phyloP scores from a whole-genome alignment of 2,329 filamentous ascomycete species.

The Fusarium pseudoanthophilum region DNA sequence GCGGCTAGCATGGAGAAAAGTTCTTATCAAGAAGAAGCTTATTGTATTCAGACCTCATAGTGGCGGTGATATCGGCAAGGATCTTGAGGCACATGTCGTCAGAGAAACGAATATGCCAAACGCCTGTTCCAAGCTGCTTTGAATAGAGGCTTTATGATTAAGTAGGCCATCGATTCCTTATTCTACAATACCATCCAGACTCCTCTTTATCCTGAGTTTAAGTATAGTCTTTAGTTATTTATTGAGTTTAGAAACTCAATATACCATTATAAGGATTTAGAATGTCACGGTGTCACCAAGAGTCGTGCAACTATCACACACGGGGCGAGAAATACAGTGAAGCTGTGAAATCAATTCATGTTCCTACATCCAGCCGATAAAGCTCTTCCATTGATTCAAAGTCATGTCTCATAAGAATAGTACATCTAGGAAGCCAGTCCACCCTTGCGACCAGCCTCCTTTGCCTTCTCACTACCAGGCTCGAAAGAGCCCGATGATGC shows the following conservation, averaged over 20 bases:
- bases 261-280: too few relatives aligned
- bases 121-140: too few relatives aligned
- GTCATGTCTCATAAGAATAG: background rate
- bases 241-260: too few relatives aligned
- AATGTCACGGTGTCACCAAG: too few relatives aligned
- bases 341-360: background rate
- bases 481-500: slow-evolving; percentile 65
- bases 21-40: background rate
- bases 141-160: too few relatives aligned
- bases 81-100: background rate
- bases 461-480: slow-evolving; percentile 61
- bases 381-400: background rate
- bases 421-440: slow-evolving; percentile 46
- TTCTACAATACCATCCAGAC: too few relatives aligned
- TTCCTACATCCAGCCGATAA: background rate
- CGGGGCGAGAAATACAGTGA: accelerated
- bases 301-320: background rate
- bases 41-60: background rate
- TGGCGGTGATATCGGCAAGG: background rate
- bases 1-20: too few relatives aligned
- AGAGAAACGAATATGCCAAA: too few relatives aligned
- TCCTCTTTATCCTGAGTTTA: too few relatives aligned
- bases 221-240: too few relatives aligned
- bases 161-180: too few relatives aligned
- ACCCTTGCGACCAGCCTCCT: slow-evolving; percentile 65